Conservation (phyloP, 768 basidiomycete genomes). For the Russula virescens region DNA sequence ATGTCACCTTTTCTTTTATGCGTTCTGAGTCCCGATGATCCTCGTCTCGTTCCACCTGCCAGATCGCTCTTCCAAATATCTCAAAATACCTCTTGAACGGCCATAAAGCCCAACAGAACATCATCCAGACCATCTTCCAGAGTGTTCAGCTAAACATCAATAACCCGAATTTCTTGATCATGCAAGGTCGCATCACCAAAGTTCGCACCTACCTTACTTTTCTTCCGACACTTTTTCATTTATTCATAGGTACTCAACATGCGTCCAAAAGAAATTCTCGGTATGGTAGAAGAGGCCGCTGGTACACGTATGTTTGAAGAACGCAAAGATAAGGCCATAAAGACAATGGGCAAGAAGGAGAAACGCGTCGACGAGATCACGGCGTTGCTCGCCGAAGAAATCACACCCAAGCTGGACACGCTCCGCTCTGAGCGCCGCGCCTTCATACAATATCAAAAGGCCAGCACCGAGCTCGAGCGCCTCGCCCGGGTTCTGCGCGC, state of each 20-base stretch:
- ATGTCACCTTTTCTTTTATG: too few species aligned
- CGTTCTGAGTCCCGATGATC: neutral
- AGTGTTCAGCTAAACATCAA: constrained; percentile 98
- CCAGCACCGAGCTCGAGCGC: constrained; percentile 79
- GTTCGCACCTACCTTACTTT: constrained; percentile 35
- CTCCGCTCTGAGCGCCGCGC: constrained; percentile 84
- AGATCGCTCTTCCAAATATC: constrained; percentile 91
- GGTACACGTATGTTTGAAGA: constrained; percentile 99
- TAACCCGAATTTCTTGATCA: constrained; percentile 98
- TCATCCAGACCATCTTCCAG: constrained; percentile 88
- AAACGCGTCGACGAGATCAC: constrained; percentile 90
- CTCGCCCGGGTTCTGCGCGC: constrained; percentile 78
- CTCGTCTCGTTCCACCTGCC: too few species aligned
- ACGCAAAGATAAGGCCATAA: constrained; percentile 91
- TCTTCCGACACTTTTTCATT: neutral
- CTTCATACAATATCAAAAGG: constrained; percentile 87
- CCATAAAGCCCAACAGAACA: constrained; percentile 83
- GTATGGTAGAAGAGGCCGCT: constrained; percentile 98
- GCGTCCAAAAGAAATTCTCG: constrained; percentile 95
- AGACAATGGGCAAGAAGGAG: constrained; percentile 96
- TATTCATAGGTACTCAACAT: constrained; percentile 78
- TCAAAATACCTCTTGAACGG: constrained; percentile 96
- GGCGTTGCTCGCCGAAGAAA: constrained; percentile 77
- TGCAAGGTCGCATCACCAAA: constrained; percentile 99
- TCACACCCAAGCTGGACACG: constrained; percentile 89